phyloP scores from a whole-genome alignment of 768 basidiomycete species.

The Phylloporus rhodoxanthus region DNA sequence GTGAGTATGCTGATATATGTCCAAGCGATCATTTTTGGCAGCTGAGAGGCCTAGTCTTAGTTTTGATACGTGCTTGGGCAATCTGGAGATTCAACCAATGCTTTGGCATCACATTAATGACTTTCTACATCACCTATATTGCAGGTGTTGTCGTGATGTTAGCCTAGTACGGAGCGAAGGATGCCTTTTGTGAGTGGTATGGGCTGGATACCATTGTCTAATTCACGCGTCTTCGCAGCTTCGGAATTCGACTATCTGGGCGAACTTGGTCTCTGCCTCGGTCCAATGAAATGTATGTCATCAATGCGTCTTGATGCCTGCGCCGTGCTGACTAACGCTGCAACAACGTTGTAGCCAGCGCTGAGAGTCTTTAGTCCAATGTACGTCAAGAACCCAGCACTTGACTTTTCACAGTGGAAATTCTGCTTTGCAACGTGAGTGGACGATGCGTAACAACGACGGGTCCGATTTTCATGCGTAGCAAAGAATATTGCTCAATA shows the following conservation, averaged over 20 bases:
- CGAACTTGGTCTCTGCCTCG: neutral
- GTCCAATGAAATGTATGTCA: neutral
- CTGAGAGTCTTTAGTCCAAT: neutral
- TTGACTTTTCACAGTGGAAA: neutral
- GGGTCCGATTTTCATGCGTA: neutral
- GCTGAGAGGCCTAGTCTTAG: neutral
- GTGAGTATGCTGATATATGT: neutral
- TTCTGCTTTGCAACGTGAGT: neutral
- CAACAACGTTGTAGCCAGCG: neutral
- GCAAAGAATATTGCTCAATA: neutral
- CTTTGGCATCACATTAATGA: neutral
- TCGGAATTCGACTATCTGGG: neutral
- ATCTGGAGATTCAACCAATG: neutral
- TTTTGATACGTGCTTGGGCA: slow-evolving; percentile 2
- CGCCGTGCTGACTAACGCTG: neutral
- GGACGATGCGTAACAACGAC: neutral
- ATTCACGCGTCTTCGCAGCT: neutral
- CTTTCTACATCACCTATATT: neutral
- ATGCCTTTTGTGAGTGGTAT: neutral
- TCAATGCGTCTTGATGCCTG: neutral
- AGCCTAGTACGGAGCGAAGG: neutral
- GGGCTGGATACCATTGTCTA: neutral
- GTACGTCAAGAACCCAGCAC: neutral
- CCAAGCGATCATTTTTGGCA: neutral
- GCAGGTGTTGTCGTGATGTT: neutral